Evolutionary conservation across 352 stramenopile genomes (phyloP), one percentile per base, ranked within the genome.

Genomic region (Synura sp.): DNA sequence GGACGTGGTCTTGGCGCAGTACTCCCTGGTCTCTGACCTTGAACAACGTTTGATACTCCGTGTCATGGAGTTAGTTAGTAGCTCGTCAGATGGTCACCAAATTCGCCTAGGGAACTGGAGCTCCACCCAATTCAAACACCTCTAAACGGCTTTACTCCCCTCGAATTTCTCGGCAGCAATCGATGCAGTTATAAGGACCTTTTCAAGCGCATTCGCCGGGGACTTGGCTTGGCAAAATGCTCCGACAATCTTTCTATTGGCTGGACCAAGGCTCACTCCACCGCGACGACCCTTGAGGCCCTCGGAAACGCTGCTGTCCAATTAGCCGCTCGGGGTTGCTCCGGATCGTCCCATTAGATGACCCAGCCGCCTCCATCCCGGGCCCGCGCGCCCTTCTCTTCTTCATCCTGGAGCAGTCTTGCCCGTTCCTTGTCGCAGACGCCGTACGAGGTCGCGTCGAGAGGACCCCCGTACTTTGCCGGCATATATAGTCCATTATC

Each of bases 211-310:
- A 63, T 63, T 22, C 49, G 49, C 49, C 49, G 49, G 29, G 49
- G 49, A 12, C 14, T 63, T 22, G 49, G 12, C 49, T 63, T 63
- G 49, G 49, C 29, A 7, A 63, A 63, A 22, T 22, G 49, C 49
- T 63, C 49, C 27, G 49, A 63, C 49, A 63, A 22, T 22, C 49
- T 63, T 29, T 63, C 49, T 22, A 63, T 63, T 63, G 49, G 49
- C 14, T 63, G 49, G 49, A 63, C 49, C 49, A 63, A 63, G 49
- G 49, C 49, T 63, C 49, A 63, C 49, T 63, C 49, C 49, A 63
- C 49, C 49, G 49, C 49, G 49, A 63, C 49, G 7, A 63, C 49
- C 19, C 49, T 22, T 22, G 49, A 63, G 49, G 49, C 49, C 49
- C 49, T 63, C 49, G 49, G 49, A 12, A 63, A 63, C 49, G 49